Conservation (phyloP, 208 protist species). For the Leishmania aethiopica region DNA sequence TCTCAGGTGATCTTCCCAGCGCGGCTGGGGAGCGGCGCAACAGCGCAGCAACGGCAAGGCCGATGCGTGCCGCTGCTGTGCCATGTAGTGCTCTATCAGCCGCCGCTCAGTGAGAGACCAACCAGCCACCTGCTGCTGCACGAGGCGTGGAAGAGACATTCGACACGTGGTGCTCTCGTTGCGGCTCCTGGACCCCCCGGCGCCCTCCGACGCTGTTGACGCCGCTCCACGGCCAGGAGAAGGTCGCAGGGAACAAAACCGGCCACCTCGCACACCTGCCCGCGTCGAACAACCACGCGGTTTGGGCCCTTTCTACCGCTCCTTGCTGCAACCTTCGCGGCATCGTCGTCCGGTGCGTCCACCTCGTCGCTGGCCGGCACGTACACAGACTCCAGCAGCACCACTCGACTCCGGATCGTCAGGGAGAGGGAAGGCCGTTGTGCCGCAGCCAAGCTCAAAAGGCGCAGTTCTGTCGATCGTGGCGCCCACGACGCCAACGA, state of each 20-base stretch:
- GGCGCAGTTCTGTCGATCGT: constrained; percentile 39
- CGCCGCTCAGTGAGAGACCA: neutral
- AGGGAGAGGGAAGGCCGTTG: constrained; percentile 41
- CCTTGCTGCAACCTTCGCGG: neutral
- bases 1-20: neutral
- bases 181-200: neutral
- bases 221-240: neutral
- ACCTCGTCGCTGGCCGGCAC: neutral
- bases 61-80: constrained; percentile 27
- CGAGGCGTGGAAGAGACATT: neutral
- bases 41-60: constrained; percentile 43
- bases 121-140: constrained; percentile 10
- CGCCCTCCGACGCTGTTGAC: neutral
- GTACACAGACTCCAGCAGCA: constrained; percentile 24
- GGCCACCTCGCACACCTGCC: constrained; percentile 28
- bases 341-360: neutral
- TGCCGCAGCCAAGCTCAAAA: constrained; percentile 48
- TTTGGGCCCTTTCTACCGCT: neutral
- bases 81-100: constrained; percentile 18
- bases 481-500: constrained; percentile 19
- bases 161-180: neutral
- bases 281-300: neutral
- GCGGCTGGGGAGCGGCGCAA: neutral
- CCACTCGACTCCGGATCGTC: constrained; percentile 34
- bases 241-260: constrained; percentile 15